phyloP scores from a whole-genome alignment of 345 rosid genomes.

The Pseudoturritis turrita region DNA sequence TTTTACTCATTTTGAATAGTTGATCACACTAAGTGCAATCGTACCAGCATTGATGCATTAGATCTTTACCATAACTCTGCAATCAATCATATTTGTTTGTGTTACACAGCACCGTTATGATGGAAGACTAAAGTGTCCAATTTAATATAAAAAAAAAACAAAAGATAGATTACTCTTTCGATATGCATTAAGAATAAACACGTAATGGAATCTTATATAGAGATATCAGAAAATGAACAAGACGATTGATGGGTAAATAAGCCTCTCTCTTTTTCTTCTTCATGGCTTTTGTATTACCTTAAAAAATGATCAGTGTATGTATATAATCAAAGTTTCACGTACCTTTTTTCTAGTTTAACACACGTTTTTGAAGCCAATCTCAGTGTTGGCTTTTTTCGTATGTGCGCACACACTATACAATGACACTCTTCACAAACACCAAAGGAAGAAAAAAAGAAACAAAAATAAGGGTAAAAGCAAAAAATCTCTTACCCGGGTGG shows the following conservation, averaged over 20 bases:
- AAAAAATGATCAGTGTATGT: not conserved
- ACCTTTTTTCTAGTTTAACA: not conserved
- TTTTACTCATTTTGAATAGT: too few relatives aligned
- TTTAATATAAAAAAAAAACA: too few relatives aligned
- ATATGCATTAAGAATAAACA: too few relatives aligned
- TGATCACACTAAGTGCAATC: too few relatives aligned
- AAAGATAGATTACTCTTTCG: too few relatives aligned
- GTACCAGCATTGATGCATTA: too few relatives aligned
- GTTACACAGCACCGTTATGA: too few relatives aligned
- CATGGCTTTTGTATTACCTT: not conserved
- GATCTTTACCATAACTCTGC: too few relatives aligned
- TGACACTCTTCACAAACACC: slow-evolving; percentile 21
- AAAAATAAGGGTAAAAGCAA: slow-evolving; percentile 2
- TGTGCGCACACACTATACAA: slow-evolving; percentile 23
- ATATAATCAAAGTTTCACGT: not conserved
- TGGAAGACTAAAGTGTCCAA: too few relatives aligned
- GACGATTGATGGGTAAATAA: not conserved
- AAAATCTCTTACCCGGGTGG: slow-evolving; percentile 18
- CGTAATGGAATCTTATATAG: too few relatives aligned
- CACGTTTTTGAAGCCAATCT: slow-evolving; percentile 9
- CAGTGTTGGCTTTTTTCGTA: slow-evolving; percentile 15
- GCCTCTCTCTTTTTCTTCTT: not conserved
- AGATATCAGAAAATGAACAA: not conserved
- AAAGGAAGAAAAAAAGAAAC: not conserved
- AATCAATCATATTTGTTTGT: too few relatives aligned